Conservation (phyloP, 1,284 basidiomycete species). For the Austroboletus niveus region DNA sequence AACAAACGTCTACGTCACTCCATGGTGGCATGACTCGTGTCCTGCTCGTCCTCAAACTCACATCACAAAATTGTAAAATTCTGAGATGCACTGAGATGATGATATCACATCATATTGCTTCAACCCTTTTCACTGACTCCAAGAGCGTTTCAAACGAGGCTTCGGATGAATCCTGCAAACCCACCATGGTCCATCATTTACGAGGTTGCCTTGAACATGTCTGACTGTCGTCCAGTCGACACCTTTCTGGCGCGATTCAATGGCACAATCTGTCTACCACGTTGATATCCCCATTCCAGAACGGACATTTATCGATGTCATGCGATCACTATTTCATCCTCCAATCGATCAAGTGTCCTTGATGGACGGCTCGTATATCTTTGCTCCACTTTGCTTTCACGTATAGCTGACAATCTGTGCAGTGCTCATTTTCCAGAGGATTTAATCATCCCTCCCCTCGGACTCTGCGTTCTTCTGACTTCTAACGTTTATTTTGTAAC, state of each 20-base stretch:
- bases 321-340: conserved; percentile 2
- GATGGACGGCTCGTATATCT: conserved; percentile 10
- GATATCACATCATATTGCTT: too few species aligned
- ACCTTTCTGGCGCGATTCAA: conserved; percentile 11
- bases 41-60: too few species aligned
- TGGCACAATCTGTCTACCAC: conserved; percentile 8
- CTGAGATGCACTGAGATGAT: too few species aligned
- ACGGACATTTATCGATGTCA: conserved; percentile 7
- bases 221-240: conserved; percentile 42
- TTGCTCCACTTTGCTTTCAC: not conserved
- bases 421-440: conserved; percentile 41
- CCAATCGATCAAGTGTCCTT: not conserved
- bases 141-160: not conserved
- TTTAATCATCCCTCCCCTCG: conserved; percentile 79
- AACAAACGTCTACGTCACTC: not conserved
- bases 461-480: conserved; percentile 84
- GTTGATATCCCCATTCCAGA: conserved; percentile 18
- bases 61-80: too few species aligned
- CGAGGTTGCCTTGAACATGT: conserved; percentile 60
- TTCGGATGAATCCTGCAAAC: conserved; percentile 8
- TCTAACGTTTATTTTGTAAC: conserved; percentile 67
- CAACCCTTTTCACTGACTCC: too few species aligned
- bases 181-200: conserved; percentile 41
- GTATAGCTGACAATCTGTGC: conserved; percentile 4
- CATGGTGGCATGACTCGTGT: too few species aligned